phyloP scores from a whole-genome alignment of 108 stramenopile species.

The Mediolabrus comicus region DNA sequence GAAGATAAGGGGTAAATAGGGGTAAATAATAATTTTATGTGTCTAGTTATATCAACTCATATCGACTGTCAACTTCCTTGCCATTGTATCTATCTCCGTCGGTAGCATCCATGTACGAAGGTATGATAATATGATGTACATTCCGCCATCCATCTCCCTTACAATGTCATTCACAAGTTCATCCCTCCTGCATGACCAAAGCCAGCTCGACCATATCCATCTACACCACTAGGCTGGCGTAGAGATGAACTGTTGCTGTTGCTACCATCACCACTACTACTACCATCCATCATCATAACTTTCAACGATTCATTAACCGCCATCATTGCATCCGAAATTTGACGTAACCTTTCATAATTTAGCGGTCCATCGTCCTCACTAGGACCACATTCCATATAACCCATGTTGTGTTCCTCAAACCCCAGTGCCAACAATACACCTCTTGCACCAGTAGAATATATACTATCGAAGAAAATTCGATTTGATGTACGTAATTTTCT shows the following conservation, averaged over 20 bases:
- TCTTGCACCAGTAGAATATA: slow-evolving; percentile 67
- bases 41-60: too few relatives aligned
- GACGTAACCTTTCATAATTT: slow-evolving; percentile 45
- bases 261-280: too few relatives aligned
- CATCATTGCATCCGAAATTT: slow-evolving; percentile 46
- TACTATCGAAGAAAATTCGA: slow-evolving; percentile 29
- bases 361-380: slow-evolving; percentile 12
- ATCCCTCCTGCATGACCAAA: slow-evolving; percentile 47
- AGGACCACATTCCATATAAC: slow-evolving; percentile 55
- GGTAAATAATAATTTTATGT: too few relatives aligned
- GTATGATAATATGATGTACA: too few relatives aligned
- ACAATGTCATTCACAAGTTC: slow-evolving; percentile 27
- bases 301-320: slow-evolving; percentile 36
- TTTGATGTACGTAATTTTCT: slow-evolving; percentile 58
- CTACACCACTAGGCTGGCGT: slow-evolving; percentile 60
- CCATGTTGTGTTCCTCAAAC: slow-evolving; percentile 54
- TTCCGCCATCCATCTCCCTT: too few relatives aligned
- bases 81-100: too few relatives aligned
- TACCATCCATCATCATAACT: slow-evolving; percentile 8
- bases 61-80: too few relatives aligned
- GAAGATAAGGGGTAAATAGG: too few relatives aligned
- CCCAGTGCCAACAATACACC: slow-evolving; percentile 54
- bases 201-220: slow-evolving; percentile 67
- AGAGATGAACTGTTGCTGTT: too few relatives aligned
- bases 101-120: too few relatives aligned